Evolutionary conservation across 768 basidiomycete genomes (phyloP), one percentile per base, ranked within the genome.

Genomic region (Suillus subalutaceus): DNA sequence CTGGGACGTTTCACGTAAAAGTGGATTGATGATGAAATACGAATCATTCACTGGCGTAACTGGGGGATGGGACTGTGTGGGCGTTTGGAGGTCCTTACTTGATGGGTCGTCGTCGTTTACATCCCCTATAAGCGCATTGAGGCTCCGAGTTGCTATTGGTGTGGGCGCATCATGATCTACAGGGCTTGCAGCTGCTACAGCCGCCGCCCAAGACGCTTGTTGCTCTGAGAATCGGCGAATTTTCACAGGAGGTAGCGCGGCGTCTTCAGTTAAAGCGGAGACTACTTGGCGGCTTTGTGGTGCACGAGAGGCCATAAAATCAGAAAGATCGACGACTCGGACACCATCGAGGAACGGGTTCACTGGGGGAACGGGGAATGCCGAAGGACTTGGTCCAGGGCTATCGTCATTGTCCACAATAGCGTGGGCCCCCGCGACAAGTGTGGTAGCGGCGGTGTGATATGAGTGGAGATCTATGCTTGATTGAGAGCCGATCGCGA

Each of bases 401-500:
- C 61, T 41, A 3, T 65, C 65, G 23, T 63, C 46, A 35, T 59
- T n/a, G 20, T 66, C 65, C 18, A 64, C 26, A 18, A 40, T 12
- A 41, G 44, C 35, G 9, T 26, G 56, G 4, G 35, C 37, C 30
- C n/a, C 26, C 4, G 38, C 15, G 26, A 9, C 23, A 56, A 41
- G 52, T 18, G 13, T 59, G 37, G 55, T 67, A 23, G 43, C 35
- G 13, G 61, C 65, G 16, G 44, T 65, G 10, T 60, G 40, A 32
- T 41, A 67, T 32, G 63, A 41, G 23, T 67, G 35, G 41, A 60
- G 9, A 44, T 65, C 41, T 56, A 44, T 57, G 20, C 63, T 67
- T 57, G 65, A 63, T 30, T 52, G 46, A 32, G 62, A 52, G n/a
- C 65, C 65, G 30, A 65, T 65, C 38, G 65, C 65, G 9, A 65